Percentiles rank a stretch among this genome's conserved stretches.
Evolutionary conservation across 768 basidiomycete species (phyloP).

Genomic region (Rhodotorula diobovata): DNA sequence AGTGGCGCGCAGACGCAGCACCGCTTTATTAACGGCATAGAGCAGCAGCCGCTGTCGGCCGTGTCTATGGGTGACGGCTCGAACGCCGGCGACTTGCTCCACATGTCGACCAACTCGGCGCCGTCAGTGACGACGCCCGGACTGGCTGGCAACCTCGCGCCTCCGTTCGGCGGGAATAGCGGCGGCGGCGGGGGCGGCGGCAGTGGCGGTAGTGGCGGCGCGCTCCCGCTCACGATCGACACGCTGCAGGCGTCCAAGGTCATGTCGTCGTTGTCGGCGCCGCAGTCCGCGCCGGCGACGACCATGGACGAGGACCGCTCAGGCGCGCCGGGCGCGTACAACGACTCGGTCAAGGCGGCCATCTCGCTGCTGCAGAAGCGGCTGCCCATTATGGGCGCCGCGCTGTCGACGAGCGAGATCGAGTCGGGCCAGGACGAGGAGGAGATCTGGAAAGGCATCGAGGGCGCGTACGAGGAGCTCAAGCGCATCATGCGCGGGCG

Average conservation of each 20-base stretch:
- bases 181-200: too few species aligned
- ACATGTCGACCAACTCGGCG: neutral
- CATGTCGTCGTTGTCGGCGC: neutral
- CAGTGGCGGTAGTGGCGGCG: too few species aligned
- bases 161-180: neutral
- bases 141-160: neutral
- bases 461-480: slow-evolving; percentile 36
- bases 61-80: neutral
- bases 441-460: slow-evolving; percentile 40
- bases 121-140: neutral
- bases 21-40: slow-evolving; percentile 1
- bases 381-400: slow-evolving; percentile 36
- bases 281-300: neutral
- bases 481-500: slow-evolving; percentile 31
- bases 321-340: slow-evolving; percentile 10
- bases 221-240: slow-evolving; percentile 5
- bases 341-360: slow-evolving; percentile 17
- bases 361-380: slow-evolving; percentile 34
- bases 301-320: slow-evolving; percentile 1
- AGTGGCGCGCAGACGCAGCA: slow-evolving; percentile 15
- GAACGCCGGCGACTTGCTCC: neutral
- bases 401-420: slow-evolving; percentile 20
- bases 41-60: neutral
- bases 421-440: slow-evolving; percentile 36
- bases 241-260: neutral